Evolutionary conservation across 2,329 filamentous ascomycete genomes (phyloP), one percentile per base, ranked within the genome.

Genomic region (Hymenoscyphus fraxineus): DNA sequence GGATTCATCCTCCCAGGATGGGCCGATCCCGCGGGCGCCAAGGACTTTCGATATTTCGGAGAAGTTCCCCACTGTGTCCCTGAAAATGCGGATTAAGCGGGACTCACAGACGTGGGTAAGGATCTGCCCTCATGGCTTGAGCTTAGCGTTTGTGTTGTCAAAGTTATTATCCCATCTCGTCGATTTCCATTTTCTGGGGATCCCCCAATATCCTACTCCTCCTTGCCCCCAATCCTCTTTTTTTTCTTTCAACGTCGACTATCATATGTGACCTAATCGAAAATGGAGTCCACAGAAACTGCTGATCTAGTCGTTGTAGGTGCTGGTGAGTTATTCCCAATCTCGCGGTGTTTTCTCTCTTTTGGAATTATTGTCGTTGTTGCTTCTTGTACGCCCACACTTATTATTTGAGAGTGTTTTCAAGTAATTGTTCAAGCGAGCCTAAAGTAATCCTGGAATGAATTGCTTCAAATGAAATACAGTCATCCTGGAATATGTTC

Each of bases 281-380:
- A 7, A 27, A 61, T 61, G 60, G 31, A 47, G 4, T 40, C 32
- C 35, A 27, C 41, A 51, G 64, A 68, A 16, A 59, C 32, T 31
- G 55, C 62, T 35, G 76, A 78, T 65, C 66, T 79, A 38, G 69
- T 78, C 3, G 73, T 79, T 27, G 69, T 79, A 60, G 77, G 77
- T 39, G 83, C 84, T 40, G 85, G 85, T 85, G 76, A 75, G 80
- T 74, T 57, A 31, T 35, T 51, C 44, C 44, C 15, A 16, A 5
- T 51, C 7, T n/a, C 13, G 44, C 35, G 35, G 9, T 35, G 35
- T 10, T 35, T 27, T 27, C 27, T 35, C 35, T 6, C 35, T 3
- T 35, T 10, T 35, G 35, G 9, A 35, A 5, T 35, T 10, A 6
- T 35, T 35, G 35, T 10, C 3, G 35, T 35, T 35, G 9, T 35